Base-by-base conservation (phyloP, 1,139 yeast species). In the Sugiyamaella novakii region DNA sequence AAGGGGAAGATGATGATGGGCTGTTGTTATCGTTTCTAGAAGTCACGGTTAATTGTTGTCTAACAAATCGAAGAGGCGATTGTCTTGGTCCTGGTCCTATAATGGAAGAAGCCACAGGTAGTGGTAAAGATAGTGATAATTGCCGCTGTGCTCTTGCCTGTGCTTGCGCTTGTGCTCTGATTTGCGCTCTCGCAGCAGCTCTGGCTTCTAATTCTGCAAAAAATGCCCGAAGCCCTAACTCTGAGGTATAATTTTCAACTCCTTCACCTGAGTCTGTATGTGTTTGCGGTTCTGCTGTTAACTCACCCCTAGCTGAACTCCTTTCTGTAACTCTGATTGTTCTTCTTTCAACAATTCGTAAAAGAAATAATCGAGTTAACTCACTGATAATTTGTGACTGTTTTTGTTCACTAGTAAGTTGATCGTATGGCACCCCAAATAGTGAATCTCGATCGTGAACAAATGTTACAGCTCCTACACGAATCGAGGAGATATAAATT, bases 141-240 rank as follows among this genome's bases (percentile, higher is more conserved):
- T 11, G 19, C 5, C 15, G 10, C n/a, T 7, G 6, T 34, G 10
- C 27, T 21, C 17, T n/a, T 17, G 11, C 11, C 22, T 17, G 25
- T 10, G 22, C 24, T 22, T 30, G 27, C 8, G 35, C 14, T 18
- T 19, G 21, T 39, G 17, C 28, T 15, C 43, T 39, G 12, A 39
- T 22, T 15, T 12, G 12, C 2, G 28, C 25, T 29, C 35, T 30
- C 10, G 24, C 38, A 5, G n/a, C 27, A 7, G 11, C 15, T 10
- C 38, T 21, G 12, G 34, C 36, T 15, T 39, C 43, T n/a, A 30
- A 21, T 39, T 39, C 43, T n/a, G 35, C 25, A 22, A 39, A 28
- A 39, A 29, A 21, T 21, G 28, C 25, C n/a, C 36, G 14, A n/a
- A 39, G 35, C 15, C 36, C 35, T 27, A 27, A 8, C 11, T 28